Percentiles rank a stretch among this genome's conserved stretches.
phyloP scores from a whole-genome alignment of 345 rosid genomes.

The Citrus glauca region DNA sequence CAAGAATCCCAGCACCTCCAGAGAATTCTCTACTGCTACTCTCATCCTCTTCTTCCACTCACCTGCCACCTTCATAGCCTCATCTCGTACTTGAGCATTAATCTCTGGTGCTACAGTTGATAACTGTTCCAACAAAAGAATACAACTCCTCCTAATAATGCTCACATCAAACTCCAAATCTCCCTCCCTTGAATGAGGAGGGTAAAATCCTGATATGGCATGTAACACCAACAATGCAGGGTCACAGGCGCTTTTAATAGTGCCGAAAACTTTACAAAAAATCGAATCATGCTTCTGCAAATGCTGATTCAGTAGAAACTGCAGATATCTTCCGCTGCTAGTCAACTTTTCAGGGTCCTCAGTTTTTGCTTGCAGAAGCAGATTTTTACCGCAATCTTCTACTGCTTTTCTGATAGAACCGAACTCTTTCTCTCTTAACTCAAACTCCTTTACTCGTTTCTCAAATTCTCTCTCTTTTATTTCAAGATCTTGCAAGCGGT shows the following conservation, averaged over 20 bases:
- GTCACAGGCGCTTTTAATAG: constrained; percentile 30
- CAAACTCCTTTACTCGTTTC: constrained; percentile 19
- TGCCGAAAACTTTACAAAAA: constrained; percentile 16
- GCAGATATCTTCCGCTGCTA: constrained; percentile 39
- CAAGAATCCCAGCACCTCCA: constrained; percentile 36
- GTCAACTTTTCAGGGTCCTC: constrained; percentile 25
- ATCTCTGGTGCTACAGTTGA: constrained; percentile 21
- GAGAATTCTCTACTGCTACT: constrained; percentile 9
- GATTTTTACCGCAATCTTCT: constrained; percentile 11
- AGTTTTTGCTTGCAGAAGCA: constrained; percentile 27
- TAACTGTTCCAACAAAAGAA: constrained; percentile 32
- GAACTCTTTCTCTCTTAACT: constrained; percentile 20
- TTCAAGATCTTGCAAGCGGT: constrained; percentile 17
- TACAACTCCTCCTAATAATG: constrained; percentile 5
- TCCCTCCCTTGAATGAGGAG: constrained; percentile 31
- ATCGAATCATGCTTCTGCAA: constrained; percentile 26
- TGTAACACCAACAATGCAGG: constrained; percentile 63
- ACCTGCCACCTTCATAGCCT: constrained; percentile 25
- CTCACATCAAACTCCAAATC: constrained; percentile 22
- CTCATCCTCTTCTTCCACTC: constrained; percentile 36
- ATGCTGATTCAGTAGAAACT: constrained; percentile 41
- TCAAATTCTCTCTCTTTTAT: constrained; percentile 11
- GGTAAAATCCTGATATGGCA: constrained; percentile 44
- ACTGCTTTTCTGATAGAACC: constrained; percentile 1
- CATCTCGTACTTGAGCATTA: constrained; percentile 20